phyloP scores from a whole-genome alignment of 2,329 filamentous ascomycete genomes.

The Fusarium siculi region DNA sequence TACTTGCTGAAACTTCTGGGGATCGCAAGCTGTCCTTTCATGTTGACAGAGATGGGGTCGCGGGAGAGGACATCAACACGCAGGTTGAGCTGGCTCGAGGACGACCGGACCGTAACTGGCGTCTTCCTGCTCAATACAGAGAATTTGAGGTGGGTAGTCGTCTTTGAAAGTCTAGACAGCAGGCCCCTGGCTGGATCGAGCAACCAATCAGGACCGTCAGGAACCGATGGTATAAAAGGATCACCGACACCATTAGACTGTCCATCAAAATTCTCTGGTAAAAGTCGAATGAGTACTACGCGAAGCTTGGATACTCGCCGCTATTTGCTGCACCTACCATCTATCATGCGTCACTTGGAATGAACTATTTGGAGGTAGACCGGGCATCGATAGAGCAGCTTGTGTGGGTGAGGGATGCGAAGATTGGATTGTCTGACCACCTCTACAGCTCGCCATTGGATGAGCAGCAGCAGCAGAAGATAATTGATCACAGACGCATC shows the following conservation, averaged over 20 bases:
- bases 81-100: too few relatives aligned
- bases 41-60: too few relatives aligned
- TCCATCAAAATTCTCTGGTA: neutral
- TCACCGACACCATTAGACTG: neutral
- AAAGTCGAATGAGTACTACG: slow-evolving; percentile 1
- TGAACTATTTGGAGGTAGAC: neutral
- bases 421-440: neutral
- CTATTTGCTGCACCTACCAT: neutral
- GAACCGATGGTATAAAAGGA: neutral
- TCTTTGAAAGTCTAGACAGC: too few relatives aligned
- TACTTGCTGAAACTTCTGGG: too few relatives aligned
- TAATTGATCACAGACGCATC: neutral
- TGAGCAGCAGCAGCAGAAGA: neutral
- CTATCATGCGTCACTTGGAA: neutral
- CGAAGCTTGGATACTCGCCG: neutral
- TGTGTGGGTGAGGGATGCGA: neutral
- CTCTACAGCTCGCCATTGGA: neutral
- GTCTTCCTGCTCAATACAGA: too few relatives aligned
- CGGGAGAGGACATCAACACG: too few relatives aligned
- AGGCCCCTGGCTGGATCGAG: too few relatives aligned
- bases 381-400: neutral
- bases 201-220: neutral
- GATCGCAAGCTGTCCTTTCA: too few relatives aligned
- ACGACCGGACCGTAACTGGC: too few relatives aligned
- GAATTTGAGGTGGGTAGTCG: too few relatives aligned